Evolutionary conservation across 2,329 filamentous ascomycete species (phyloP).

Genomic region (Penicillium palitans): DNA sequence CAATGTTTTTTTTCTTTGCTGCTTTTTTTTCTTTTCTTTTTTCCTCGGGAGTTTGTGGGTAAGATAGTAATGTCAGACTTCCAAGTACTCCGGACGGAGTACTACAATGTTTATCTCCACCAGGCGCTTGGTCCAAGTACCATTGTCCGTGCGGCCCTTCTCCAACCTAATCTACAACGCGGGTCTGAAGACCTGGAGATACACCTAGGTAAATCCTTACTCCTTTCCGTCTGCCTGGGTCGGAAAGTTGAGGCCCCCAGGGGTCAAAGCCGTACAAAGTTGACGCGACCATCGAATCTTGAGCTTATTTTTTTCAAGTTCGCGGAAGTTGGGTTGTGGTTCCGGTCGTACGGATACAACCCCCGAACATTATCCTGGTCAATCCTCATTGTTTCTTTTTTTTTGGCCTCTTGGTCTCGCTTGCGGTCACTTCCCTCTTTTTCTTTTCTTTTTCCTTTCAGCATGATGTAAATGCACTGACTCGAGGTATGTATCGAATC

Average conservation of each 20-base stretch:
- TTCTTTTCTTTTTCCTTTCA: background rate
- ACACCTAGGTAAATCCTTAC: background rate
- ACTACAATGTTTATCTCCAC: slow-evolving; percentile 1
- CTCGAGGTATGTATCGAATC: background rate
- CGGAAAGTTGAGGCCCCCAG: background rate
- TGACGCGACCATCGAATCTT: slow-evolving; percentile 22
- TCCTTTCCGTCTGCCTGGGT: background rate
- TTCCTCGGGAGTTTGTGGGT: background rate
- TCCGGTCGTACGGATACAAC: background rate
- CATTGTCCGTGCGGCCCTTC: background rate
- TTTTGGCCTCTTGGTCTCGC: background rate
- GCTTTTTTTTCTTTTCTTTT: background rate
- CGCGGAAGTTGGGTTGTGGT: slow-evolving; percentile 1
- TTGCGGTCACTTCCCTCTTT: background rate
- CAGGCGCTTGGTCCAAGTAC: background rate
- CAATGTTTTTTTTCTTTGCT: background rate
- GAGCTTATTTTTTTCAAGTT: slow-evolving; percentile 20
- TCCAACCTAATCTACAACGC: slow-evolving; percentile 8
- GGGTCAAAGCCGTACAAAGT: background rate
- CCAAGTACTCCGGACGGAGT: background rate
- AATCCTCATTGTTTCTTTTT: background rate
- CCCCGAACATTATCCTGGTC: background rate
- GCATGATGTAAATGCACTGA: background rate
- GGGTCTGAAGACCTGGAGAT: background rate
- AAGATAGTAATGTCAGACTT: background rate